A percentile compares a stretch with the other conserved stretches of the same genome.
These are phyloP conservation scores for Hanseniaspora nectarophila DNA, from an alignment of 805 yeast genomes.

Conservation along the genomic window DNA sequence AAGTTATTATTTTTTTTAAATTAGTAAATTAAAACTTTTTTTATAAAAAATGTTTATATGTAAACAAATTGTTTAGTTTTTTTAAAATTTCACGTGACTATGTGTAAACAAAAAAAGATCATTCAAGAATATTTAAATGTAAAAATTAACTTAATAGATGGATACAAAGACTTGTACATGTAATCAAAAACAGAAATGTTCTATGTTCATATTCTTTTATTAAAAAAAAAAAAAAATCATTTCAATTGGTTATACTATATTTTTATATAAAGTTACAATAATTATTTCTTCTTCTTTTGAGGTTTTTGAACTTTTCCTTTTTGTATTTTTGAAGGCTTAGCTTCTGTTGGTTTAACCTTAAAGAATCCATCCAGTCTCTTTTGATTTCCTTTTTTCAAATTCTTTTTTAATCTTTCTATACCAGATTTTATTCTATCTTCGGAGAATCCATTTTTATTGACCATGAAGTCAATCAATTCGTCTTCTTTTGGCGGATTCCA, in stretches of 20 bases:
- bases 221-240: background rate
- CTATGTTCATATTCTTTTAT: background rate
- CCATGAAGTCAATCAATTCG: constrained; percentile 72
- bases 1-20: background rate
- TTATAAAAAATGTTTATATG: background rate
- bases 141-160: too few species aligned
- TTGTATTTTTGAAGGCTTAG: constrained; percentile 29
- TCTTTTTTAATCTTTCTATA: constrained; percentile 72
- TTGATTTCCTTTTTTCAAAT: constrained; percentile 73
- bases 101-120: background rate
- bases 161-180: too few species aligned
- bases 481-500: constrained; percentile 86
- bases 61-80: background rate
- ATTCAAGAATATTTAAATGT: too few species aligned
- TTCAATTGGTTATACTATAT: background rate
- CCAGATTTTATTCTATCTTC: constrained; percentile 88
- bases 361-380: constrained; percentile 90
- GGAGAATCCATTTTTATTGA: constrained; percentile 75
- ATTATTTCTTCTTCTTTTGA: constrained; percentile 11
- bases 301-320: constrained; percentile 13
- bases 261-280: background rate
- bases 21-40: too few species aligned
- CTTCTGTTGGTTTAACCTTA: constrained; percentile 45
- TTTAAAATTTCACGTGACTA: background rate
- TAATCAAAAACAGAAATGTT: too few species aligned